Conservation (phyloP, 257 asterid species). For the Coffea canephora region DNA sequence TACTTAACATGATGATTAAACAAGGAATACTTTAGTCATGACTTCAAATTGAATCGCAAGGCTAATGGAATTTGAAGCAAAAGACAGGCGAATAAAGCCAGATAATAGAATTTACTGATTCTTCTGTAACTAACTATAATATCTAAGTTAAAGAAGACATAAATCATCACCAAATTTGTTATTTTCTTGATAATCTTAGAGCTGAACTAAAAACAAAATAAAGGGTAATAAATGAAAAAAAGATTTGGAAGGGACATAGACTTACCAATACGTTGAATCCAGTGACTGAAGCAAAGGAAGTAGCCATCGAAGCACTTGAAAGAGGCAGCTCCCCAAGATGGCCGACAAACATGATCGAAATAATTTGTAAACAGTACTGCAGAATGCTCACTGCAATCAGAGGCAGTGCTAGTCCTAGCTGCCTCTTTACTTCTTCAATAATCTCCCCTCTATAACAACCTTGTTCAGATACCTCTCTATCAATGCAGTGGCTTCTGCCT, state of each 20-base stretch:
- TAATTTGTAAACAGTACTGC: conserved; percentile 51
- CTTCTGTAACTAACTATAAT: too few relatives aligned
- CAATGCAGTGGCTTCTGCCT: conserved; percentile 16
- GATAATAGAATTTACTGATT: not conserved
- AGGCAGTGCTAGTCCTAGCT: conserved; percentile 52
- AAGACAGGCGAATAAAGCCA: not conserved
- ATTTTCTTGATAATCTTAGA: not conserved
- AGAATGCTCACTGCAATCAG: conserved; percentile 56
- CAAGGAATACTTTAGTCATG: too few relatives aligned
- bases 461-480: conserved; percentile 5
- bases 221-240: not conserved
- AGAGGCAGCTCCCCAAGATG: conserved; percentile 57
- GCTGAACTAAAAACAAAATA: not conserved
- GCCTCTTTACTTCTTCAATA: conserved; percentile 44
- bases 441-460: conserved; percentile 20
- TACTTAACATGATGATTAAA: not conserved
- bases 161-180: not conserved
- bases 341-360: conserved; percentile 69
- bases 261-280: conserved; percentile 64
- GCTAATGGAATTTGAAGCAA: too few relatives aligned
- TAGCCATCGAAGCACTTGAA: conserved; percentile 68
- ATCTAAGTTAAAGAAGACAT: not conserved
- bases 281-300: conserved; percentile 63
- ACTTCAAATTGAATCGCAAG: too few relatives aligned
- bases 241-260: not conserved